These are phyloP conservation scores for Globisporangium viniferum DNA, from an alignment of 352 stramenopile species.

Conservation along the genomic window DNA sequence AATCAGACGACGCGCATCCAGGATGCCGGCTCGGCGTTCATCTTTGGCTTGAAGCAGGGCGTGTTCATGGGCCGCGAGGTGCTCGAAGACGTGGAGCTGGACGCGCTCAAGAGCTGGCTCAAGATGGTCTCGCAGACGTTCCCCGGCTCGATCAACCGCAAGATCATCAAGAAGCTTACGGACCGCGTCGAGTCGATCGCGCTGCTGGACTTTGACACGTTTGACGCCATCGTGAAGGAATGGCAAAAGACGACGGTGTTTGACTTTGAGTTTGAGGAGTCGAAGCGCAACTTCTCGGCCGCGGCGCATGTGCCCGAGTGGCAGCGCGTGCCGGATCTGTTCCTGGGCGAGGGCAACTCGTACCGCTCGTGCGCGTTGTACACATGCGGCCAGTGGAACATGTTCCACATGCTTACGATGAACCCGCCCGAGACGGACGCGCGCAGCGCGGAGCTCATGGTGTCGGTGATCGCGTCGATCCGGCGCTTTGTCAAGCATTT, in stretches of 20 bases:
- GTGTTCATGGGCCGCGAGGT: slow-evolving; percentile 73
- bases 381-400: slow-evolving; percentile 83
- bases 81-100: slow-evolving; percentile 73
- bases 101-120: slow-evolving; percentile 78
- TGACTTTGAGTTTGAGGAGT: slow-evolving; percentile 55
- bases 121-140: slow-evolving; percentile 71
- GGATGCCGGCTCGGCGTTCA: slow-evolving; percentile 72
- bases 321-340: slow-evolving; percentile 63
- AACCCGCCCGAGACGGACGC: slow-evolving; percentile 43
- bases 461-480: slow-evolving; percentile 70
- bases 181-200: slow-evolving; percentile 45
- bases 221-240: slow-evolving; percentile 51
- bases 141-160: slow-evolving; percentile 67
- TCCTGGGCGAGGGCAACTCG: slow-evolving; percentile 53
- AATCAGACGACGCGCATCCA: slow-evolving; percentile 74
- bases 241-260: slow-evolving; percentile 56
- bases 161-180: slow-evolving; percentile 52
- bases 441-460: slow-evolving; percentile 47
- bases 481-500: slow-evolving; percentile 86
- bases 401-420: slow-evolving; percentile 87
- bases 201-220: slow-evolving; percentile 72
- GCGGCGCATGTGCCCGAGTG: slow-evolving; percentile 47
- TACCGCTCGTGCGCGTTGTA: slow-evolving; percentile 77
- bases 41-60: slow-evolving; percentile 77
- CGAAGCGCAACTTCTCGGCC: slow-evolving; percentile 48